Evolutionary conservation across 345 rosid genomes (phyloP).

Genomic region (Linum tenue): DNA sequence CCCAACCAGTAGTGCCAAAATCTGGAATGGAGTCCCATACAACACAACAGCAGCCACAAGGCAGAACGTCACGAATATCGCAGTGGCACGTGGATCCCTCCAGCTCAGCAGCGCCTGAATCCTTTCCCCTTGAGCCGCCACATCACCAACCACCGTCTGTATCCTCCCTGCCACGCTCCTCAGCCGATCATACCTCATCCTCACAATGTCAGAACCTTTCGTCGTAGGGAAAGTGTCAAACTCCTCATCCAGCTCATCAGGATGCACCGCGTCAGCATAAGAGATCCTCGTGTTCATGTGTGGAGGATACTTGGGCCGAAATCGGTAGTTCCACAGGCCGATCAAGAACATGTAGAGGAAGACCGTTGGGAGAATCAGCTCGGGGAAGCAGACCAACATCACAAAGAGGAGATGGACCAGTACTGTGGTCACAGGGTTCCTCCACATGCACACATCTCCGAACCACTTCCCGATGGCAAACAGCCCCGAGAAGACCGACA

Average conservation of each 20-base stretch:
- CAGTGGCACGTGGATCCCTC: background rate
- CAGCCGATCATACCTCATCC: constrained; percentile 7
- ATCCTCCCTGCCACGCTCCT: constrained; percentile 6
- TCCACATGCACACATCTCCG: constrained; percentile 1
- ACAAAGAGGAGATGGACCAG: background rate
- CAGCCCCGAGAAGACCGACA: background rate
- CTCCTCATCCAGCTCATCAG: constrained; percentile 6
- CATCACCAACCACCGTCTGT: constrained; percentile 4
- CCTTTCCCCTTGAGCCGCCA: background rate
- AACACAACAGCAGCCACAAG: background rate
- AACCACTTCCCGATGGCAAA: background rate
- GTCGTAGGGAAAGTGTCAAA: constrained; percentile 1
- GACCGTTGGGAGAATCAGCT: background rate
- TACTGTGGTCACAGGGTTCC: constrained; percentile 1
- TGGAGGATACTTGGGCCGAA: background rate
- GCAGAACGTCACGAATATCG: background rate
- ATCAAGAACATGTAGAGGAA: constrained; percentile 2
- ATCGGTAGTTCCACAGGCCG: background rate
- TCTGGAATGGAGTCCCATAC: background rate
- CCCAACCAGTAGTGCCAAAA: background rate
- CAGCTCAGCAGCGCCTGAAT: background rate
- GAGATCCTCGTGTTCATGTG: constrained; percentile 3
- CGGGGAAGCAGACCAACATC: constrained; percentile 1
- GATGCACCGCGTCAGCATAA: background rate
- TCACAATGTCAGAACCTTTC: background rate